Evolutionary conservation across 331 rosid species (phyloP), one percentile per base, ranked within the genome.

Genomic region (Phaseolus coccineus): DNA sequence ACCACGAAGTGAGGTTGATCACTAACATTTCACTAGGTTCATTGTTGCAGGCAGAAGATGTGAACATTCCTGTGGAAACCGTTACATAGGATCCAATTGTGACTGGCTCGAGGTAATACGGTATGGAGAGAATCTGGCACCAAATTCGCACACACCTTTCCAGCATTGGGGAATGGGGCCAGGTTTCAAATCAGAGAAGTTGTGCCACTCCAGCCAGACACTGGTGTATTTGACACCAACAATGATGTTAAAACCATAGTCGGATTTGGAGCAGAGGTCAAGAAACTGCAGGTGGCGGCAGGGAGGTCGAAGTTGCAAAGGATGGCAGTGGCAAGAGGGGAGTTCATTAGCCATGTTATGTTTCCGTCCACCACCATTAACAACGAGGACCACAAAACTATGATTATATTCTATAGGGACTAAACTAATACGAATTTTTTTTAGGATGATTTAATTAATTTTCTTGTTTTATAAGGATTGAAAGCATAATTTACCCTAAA

Each of bases 11-110:
- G 0, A 91, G 42, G 73, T 94, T 94, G 0, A 97, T 88, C 58
- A 91, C 98, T 0, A 97, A 84, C 97, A 94, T 88, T 63, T 88
- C 93, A 47, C 79, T 91, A 0, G 98, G 97, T 0, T 97, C 96
- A 8, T 88, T 97, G 42, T 94, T 94, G 0, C 98, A 97, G 4
- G 89, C 97, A 0, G 98, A 94, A 3, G 92, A 88, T 0, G 98
- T 96, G 39, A 94, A 94, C 5, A 94, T 87, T 0, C 98, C 98
- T 30, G 80, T 85, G 0, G 98, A 47, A 77, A 76, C 94, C 0
- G 98, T 97, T 16, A 97, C 97, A 78, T 88, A 92, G 0, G 98
- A 85, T 14, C 98, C 97, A 3, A 94, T 92, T 4, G 98, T 94
- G 1, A 94, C 90, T 0, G 98, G 98, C 37, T 94, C 97, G 5